Conservation (phyloP, 306 rosid species). For the Luffa acutangula region DNA sequence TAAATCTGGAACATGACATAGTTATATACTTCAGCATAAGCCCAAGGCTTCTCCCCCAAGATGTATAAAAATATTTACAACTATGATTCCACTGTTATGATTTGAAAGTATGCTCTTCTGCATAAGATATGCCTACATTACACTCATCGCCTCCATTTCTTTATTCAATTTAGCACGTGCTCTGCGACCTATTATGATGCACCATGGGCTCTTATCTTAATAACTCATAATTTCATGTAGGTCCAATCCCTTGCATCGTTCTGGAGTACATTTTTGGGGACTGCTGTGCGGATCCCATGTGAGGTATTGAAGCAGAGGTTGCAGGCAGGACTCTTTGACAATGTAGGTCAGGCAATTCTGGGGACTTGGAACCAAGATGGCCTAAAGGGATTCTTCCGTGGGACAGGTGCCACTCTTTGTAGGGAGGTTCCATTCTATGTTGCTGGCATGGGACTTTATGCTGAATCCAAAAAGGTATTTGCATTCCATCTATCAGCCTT, state of each 20-base stretch:
- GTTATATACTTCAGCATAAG: background rate
- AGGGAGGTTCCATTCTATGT: slow-evolving; percentile 99
- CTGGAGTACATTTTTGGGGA: slow-evolving; percentile 94
- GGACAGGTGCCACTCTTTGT: slow-evolving; percentile 98
- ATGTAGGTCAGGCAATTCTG: slow-evolving; percentile 71
- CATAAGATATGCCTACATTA: background rate
- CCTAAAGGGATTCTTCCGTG: slow-evolving; percentile 91
- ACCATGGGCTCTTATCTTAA: slow-evolving; percentile 2
- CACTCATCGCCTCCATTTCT: background rate
- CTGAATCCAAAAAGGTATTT: slow-evolving; percentile 85
- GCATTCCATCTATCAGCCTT: background rate
- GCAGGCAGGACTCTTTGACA: slow-evolving; percentile 92
- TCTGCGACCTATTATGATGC: background rate
- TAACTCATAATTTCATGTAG: slow-evolving; percentile 31
- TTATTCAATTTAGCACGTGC: background rate
- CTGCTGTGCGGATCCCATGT: slow-evolving; percentile 95
- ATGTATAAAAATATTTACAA: background rate
- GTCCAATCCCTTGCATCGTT: slow-evolving; percentile 89
- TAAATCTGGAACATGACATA: background rate
- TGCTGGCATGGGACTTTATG: slow-evolving; percentile 97
- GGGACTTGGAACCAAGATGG: slow-evolving; percentile 97
- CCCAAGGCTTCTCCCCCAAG: background rate
- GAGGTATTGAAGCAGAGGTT: slow-evolving; percentile 95
- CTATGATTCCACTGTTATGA: background rate
- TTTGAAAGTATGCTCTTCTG: background rate